phyloP scores from a whole-genome alignment of 306 rosid genomes.

The Macrotyloma uniflorum region DNA sequence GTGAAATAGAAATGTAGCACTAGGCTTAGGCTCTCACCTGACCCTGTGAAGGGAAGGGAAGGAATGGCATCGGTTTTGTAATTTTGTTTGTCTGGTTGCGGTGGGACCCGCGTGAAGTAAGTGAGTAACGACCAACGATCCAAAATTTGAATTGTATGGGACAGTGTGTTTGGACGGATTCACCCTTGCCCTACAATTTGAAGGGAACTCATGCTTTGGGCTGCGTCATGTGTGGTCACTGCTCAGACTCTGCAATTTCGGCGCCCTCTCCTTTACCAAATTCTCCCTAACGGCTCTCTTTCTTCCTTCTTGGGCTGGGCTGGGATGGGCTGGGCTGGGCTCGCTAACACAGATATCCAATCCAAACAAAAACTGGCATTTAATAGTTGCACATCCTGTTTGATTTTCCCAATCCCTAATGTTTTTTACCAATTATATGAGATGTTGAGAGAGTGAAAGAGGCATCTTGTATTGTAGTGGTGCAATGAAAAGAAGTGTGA shows the following conservation, averaged over 20 bases:
- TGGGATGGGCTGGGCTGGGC: too few species aligned
- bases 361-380: neutral
- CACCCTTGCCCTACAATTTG: slow-evolving; percentile 34
- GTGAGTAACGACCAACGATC: slow-evolving; percentile 43
- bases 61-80: neutral
- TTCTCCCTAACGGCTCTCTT: slow-evolving; percentile 13
- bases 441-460: too few species aligned
- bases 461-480: too few species aligned
- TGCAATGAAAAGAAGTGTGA: too few species aligned
- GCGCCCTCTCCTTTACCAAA: slow-evolving; percentile 28
- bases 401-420: too few species aligned
- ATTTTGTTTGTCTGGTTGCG: slow-evolving; percentile 25
- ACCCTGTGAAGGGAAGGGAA: neutral
- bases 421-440: too few species aligned
- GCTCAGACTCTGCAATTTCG: slow-evolving; percentile 43
- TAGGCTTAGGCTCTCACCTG: neutral
- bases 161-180: slow-evolving; percentile 33
- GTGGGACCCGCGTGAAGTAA: slow-evolving; percentile 6
- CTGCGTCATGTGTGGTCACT: slow-evolving; percentile 20
- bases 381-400: too few species aligned
- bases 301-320: neutral
- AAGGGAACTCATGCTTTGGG: slow-evolving; percentile 6
- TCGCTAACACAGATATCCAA: neutral
- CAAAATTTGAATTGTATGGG: slow-evolving; percentile 44
- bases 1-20: neutral